Evolutionary conservation across 805 yeast genomes (phyloP), one percentile per base, ranked within the genome.

Genomic region (Clavispora santaluciae): DNA sequence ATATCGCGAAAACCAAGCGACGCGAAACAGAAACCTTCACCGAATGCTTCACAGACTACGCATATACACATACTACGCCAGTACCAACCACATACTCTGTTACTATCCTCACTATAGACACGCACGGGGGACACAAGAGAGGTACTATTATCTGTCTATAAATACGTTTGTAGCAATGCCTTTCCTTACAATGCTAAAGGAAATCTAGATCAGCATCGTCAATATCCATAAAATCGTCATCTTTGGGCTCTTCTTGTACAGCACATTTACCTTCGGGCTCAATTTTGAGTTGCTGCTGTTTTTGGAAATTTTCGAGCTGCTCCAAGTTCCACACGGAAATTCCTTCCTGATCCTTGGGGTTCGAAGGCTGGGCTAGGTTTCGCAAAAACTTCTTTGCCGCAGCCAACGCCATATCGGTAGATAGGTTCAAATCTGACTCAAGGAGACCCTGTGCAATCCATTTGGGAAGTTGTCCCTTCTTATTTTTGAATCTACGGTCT

Each of bases 371-470:
- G 0, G 99, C 98, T 77, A 90, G 79, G 2, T 89, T 83, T 53
- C 98, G 72, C 59, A 93, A 70, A 57, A 93, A 93, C 63, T 88
- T 90, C 61, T 87, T 90, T 1, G 98, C 95, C 42, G 85, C 81
- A 0, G 98, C 95, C 40, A 93, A 73, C 0, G 98, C 97, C 96
- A 93, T 91, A 65, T 93, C 99, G 0, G 97, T 93, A 0, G 97
- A 88, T 39, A 91, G 67, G 54, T 90, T 91, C 1, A 85, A 76
- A 57, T 95, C 98, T 0, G 96, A 90, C 60, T 93, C 98, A 11
- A 83, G 70, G 38, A 93, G 71, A 1, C 90, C 97, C 58, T 93
- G 98, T 0, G 89, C 84, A 33, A 93, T 93, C 99, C 99, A 93
- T 61, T 87, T 90, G 0, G 99, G 99, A 25, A 93, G 65, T 61